Evolutionary conservation across 768 basidiomycete genomes (phyloP), one percentile per base, ranked within the genome.

Genomic region (Psilocybe tampanensis): DNA sequence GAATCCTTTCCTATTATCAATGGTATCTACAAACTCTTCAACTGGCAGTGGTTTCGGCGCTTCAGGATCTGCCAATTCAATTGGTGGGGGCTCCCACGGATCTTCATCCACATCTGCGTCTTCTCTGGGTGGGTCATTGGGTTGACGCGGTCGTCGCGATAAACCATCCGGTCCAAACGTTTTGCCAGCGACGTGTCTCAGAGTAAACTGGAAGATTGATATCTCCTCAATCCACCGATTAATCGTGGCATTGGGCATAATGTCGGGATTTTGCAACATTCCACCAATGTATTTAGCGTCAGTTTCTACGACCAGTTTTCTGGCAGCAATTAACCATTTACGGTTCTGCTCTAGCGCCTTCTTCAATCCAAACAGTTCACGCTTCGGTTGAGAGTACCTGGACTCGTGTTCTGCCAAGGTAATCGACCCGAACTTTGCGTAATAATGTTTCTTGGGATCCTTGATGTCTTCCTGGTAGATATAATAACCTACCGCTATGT

Each of bases 161-260:
- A 76, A 54, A 2, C 73, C 73, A 59, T 75, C 72, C 0, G 70
- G 70, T 4, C 65, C 63, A 54, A 71, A 68, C 0, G 36, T 60
- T 8, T 53, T 57, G 0, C 70, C 72, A 2, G 67, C 60, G 6
- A 68, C 64, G 52, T 76, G 75, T 3, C 59, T 45, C 1, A 77
- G 42, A 0, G 47, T 58, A 49, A 78, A 76, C 13, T 71, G 63
- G 54, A 72, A 76, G 36, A 70, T 55, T 0, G 65, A 18, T 1
- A 77, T 73, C 4, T 65, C 52, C 4, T 64, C 66, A 22, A 76
- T 71, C 76, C 76, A 78, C 1, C 70, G 42, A 51, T 76, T 77
- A 1, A 77, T 70, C 0, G 68, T 64, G 0, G 69, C 66, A 44
- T 70, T 74, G 0, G 73, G 75, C 26, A 66, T 59, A 29, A 74